A percentile compares a stretch with the other conserved stretches of the same genome.
Evolutionary conservation across 164 flowering plant species (phyloP).

Genomic region (Vitis amurensis): DNA sequence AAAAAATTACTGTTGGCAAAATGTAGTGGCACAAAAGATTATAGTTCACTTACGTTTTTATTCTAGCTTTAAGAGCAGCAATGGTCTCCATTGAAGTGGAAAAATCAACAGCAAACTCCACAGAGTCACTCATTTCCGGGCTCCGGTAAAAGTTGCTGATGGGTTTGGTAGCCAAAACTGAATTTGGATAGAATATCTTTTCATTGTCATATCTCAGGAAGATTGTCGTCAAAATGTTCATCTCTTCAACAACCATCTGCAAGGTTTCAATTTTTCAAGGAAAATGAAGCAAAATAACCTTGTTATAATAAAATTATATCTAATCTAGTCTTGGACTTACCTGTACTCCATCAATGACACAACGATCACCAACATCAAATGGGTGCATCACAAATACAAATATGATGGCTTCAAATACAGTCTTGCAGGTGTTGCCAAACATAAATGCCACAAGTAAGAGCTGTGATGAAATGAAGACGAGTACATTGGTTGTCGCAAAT

Average conservation of each 20-base stretch:
- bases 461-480: constrained; percentile 82
- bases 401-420: constrained; percentile 78
- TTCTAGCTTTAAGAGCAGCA: constrained; percentile 52
- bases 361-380: constrained; percentile 93
- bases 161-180: constrained; percentile 65
- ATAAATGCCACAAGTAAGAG: constrained; percentile 61
- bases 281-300: background rate
- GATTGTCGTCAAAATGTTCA: constrained; percentile 79
- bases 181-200: constrained; percentile 79
- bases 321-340: constrained; percentile 32
- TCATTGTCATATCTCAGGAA: constrained; percentile 84
- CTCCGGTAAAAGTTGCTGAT: constrained; percentile 89
- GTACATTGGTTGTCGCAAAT: constrained; percentile 60
- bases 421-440: constrained; percentile 80
- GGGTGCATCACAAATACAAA: constrained; percentile 95
- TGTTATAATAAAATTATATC: background rate
- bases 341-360: constrained; percentile 94
- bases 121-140: constrained; percentile 75
- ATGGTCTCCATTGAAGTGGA: constrained; percentile 67
- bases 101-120: constrained; percentile 72
- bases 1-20: background rate
- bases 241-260: constrained; percentile 93
- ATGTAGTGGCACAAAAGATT: background rate
- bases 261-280: constrained; percentile 10
- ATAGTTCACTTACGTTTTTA: constrained; percentile 53